Evolutionary conservation across 1,284 basidiomycete genomes (phyloP).

Genomic region (Marasmius sp.): DNA sequence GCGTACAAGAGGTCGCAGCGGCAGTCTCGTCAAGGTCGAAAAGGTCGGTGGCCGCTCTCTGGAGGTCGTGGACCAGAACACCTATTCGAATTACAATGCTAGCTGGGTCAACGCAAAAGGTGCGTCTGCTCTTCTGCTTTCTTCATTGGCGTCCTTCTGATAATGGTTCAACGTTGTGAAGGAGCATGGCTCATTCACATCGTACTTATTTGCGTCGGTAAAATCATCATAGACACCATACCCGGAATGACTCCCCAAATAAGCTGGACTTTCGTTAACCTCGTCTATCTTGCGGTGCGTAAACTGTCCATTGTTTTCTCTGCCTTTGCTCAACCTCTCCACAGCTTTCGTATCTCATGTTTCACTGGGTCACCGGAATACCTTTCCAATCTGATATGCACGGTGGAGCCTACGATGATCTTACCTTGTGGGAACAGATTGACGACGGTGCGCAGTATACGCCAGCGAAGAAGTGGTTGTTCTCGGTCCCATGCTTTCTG

Average conservation of each 20-base stretch:
- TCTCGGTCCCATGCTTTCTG: conserved; percentile 89
- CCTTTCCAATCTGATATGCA: conserved; percentile 90
- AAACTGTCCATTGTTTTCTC: background rate
- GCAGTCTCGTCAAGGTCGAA: conserved; percentile 87
- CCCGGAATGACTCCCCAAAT: conserved; percentile 94
- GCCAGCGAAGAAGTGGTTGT: conserved; percentile 97
- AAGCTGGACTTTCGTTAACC: conserved; percentile 94
- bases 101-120: conserved; percentile 99
- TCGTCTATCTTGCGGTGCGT: conserved; percentile 89
- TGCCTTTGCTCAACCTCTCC: conserved; percentile 2
- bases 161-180: conserved; percentile 28
- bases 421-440: conserved; percentile 99
- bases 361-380: conserved; percentile 97
- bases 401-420: conserved; percentile 93
- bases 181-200: conserved; percentile 98
- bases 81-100: conserved; percentile 90
- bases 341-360: conserved; percentile 96
- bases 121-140: conserved; percentile 33
- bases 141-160: conserved; percentile 3
- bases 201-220: conserved; percentile 87
- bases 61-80: conserved; percentile 78
- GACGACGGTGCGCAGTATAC: conserved; percentile 98
- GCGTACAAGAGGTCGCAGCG: conserved; percentile 67
- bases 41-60: conserved; percentile 79
- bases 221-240: conserved; percentile 91